phyloP scores from a whole-genome alignment of 352 stramenopile genomes.

The Globisporangium spinosum region DNA sequence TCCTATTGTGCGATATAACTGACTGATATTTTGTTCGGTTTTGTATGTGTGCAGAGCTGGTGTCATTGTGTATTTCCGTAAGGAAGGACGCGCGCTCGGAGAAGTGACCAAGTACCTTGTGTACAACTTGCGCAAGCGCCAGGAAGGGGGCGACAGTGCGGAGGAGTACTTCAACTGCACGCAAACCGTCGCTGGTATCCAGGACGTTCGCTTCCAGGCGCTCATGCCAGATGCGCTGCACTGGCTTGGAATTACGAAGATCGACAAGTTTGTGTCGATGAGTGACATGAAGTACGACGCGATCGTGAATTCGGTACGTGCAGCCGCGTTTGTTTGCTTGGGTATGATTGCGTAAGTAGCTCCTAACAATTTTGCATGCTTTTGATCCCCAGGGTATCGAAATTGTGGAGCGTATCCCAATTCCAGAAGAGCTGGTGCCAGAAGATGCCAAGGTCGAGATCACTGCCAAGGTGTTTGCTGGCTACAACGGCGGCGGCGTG shows the following conservation, averaged over 20 bases:
- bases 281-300: slow-evolving; percentile 99
- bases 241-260: slow-evolving; percentile 95
- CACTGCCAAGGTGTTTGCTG: slow-evolving; percentile 95
- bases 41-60: slow-evolving; percentile 59
- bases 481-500: slow-evolving; percentile 85
- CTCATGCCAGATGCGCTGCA: slow-evolving; percentile 99
- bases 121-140: slow-evolving; percentile 99
- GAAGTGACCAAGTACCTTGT: slow-evolving; percentile 99
- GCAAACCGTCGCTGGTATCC: slow-evolving; percentile 95
- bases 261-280: slow-evolving; percentile 96
- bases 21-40: slow-evolving; percentile 1
- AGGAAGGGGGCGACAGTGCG: slow-evolving; percentile 95
- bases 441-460: slow-evolving; percentile 98
- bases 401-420: slow-evolving; percentile 98
- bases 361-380: neutral
- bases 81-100: slow-evolving; percentile 95
- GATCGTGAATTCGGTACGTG: slow-evolving; percentile 92
- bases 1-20: neutral
- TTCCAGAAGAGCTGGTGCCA: slow-evolving; percentile 96
- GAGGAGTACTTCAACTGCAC: slow-evolving; percentile 99
- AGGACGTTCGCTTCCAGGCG: slow-evolving; percentile 98
- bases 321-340: neutral
- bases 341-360: neutral
- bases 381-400: slow-evolving; percentile 87
- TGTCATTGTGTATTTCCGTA: slow-evolving; percentile 98